Evolutionary conservation across 805 yeast genomes (phyloP), one percentile per base, ranked within the genome.

Genomic region (Wickerhamomyces tratensis): DNA sequence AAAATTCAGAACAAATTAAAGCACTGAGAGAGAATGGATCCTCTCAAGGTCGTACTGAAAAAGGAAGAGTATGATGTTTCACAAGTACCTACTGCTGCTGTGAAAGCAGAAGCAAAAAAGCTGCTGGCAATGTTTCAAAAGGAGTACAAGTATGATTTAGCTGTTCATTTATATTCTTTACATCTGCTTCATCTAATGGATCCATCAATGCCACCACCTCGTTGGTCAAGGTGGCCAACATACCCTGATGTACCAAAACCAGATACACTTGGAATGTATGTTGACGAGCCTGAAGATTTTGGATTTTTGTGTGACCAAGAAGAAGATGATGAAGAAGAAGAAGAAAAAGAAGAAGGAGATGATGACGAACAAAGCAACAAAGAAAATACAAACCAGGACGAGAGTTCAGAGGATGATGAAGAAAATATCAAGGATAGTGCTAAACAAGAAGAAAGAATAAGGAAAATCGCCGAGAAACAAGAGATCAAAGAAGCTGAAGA

Each of bases 211-310:
- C 61, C 72, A 72, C 38, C 40, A 47, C 41, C 38, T 49, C 38
- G 42, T 54, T 81, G 85, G 80, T 54, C 75, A 0, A 53, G 68
- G 5, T 83, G 91, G 91, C 91, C 91, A 11, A 2, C n/a, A 31
- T 8, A 12, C 2, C 7, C n/a, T 11, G n/a, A 31, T 8, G 3
- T 7, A 7, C 31, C 34, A 6, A 13, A 31, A 13, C 34, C 34
- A 5, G n/a, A 9, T 11, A 6, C 20, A 7, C 12, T 6, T 9
- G 5, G 9, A 12, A 15, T 6, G 2, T 35, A 20, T 35, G 27
- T 25, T 8, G 37, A 35, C 15, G 37, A 35, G 15, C 37, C 37
- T 5, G 27, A 14, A 9, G 37, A 35, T 15, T 15, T 15, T 35
- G 27, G 7, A 5, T 11, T 2, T 4, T 11, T 7, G 11, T 29